Evolutionary conservation across 768 basidiomycete species (phyloP).

Genomic region (Mycena pura): DNA sequence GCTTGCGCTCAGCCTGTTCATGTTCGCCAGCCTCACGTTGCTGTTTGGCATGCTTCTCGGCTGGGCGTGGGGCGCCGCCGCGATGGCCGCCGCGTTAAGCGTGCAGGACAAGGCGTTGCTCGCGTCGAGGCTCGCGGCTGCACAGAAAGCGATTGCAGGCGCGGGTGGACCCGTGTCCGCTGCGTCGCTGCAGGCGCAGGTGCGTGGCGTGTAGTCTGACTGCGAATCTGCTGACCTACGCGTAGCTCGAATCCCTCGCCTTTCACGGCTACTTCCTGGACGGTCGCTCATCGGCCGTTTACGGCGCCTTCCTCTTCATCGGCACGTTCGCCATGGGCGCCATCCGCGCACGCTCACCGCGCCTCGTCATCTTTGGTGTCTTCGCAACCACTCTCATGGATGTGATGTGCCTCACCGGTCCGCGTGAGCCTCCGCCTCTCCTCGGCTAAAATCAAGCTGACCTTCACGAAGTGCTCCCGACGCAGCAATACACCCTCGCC

Average conservation of each 20-base stretch:
- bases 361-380: constrained; percentile 46
- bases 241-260: constrained; percentile 39
- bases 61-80: constrained; percentile 54
- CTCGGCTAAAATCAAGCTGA: too few relatives aligned
- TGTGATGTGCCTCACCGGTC: constrained; percentile 34
- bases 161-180: constrained; percentile 12
- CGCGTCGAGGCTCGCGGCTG: constrained; percentile 40
- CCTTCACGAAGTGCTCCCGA: constrained; percentile 45
- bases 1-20: constrained; percentile 46
- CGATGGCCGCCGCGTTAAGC: constrained; percentile 48
- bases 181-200: background rate
- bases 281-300: constrained; percentile 49
- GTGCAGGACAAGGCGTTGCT: constrained; percentile 44
- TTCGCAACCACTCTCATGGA: constrained; percentile 54
- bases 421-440: too few relatives aligned
- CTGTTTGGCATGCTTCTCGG: constrained; percentile 50
- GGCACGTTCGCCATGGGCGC: constrained; percentile 48
- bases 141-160: too few relatives aligned
- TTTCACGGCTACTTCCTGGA: constrained; percentile 52
- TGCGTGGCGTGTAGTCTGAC: background rate
- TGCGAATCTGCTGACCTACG: too few relatives aligned
- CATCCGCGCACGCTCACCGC: constrained; percentile 47
- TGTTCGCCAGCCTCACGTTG: constrained; percentile 41
- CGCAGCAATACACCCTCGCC: constrained; percentile 46
- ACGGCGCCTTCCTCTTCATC: constrained; percentile 51